Conservation (phyloP, 805 yeast species). For the Hanseniaspora thailandica region DNA sequence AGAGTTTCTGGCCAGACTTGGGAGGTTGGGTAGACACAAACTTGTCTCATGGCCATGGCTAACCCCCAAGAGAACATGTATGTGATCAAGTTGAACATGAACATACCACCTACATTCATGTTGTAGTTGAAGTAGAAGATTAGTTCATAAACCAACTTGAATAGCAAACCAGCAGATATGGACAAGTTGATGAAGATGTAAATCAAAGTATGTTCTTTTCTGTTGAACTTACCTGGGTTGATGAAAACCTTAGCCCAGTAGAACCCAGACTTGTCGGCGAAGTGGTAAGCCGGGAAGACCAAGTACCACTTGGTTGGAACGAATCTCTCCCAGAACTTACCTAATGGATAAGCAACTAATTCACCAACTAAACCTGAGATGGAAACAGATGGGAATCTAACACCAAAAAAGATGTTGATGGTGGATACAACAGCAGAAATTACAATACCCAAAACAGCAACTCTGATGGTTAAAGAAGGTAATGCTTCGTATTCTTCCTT, state of each 20-base stretch:
- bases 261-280: slow-evolving; percentile 3
- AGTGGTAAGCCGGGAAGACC: slow-evolving; percentile 23
- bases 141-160: slow-evolving; percentile 42
- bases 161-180: slow-evolving; percentile 26
- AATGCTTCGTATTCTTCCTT: slow-evolving; percentile 13
- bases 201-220: slow-evolving; percentile 52
- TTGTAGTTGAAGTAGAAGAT: slow-evolving; percentile 37
- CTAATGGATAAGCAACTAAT: slow-evolving; percentile 50
- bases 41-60: slow-evolving; percentile 50
- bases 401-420: slow-evolving; percentile 50
- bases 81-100: slow-evolving; percentile 42
- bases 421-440: slow-evolving; percentile 43
- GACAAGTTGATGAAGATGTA: slow-evolving; percentile 42
- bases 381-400: slow-evolving; percentile 44
- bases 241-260: slow-evolving; percentile 22
- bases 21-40: slow-evolving; percentile 52
- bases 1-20: slow-evolving; percentile 62
- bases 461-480: slow-evolving; percentile 14
- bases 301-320: slow-evolving; percentile 26
- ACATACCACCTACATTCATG: slow-evolving; percentile 43
- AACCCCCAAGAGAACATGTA: slow-evolving; percentile 57
- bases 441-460: slow-evolving; percentile 4
- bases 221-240: slow-evolving; percentile 53
- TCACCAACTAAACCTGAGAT: slow-evolving; percentile 45
- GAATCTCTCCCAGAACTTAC: slow-evolving; percentile 36